A percentile compares a stretch with the other conserved stretches of the same genome.
phyloP scores from a whole-genome alignment of 2,329 filamentous ascomycete species.

The Fonsecaea pedrosoi region DNA sequence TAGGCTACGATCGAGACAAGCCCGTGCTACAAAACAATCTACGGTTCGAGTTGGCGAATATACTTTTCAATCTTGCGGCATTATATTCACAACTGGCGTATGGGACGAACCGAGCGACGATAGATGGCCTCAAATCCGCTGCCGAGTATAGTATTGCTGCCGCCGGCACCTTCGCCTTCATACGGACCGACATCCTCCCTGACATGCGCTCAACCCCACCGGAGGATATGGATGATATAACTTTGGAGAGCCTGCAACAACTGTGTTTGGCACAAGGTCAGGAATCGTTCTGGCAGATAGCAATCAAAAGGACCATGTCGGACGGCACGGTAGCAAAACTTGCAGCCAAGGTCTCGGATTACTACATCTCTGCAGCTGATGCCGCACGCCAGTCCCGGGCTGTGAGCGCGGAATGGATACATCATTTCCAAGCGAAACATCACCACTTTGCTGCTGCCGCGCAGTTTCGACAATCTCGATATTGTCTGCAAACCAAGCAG shows the following conservation, averaged over 20 bases:
- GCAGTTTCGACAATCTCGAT: constrained; percentile 87
- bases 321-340: constrained; percentile 91
- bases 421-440: constrained; percentile 96
- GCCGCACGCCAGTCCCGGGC: constrained; percentile 86
- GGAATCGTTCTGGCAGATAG: constrained; percentile 98
- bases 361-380: constrained; percentile 84
- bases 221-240: constrained; percentile 93
- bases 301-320: constrained; percentile 90
- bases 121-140: constrained; percentile 84
- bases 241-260: constrained; percentile 80
- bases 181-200: constrained; percentile 77
- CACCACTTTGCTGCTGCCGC: constrained; percentile 96
- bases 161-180: constrained; percentile 80
- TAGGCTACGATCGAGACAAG: constrained; percentile 78
- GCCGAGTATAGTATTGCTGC: constrained; percentile 89
- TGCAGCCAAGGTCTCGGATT: constrained; percentile 86
- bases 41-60: constrained; percentile 84
- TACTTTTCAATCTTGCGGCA: constrained; percentile 90
- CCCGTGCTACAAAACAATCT: constrained; percentile 69
- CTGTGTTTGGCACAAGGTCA: constrained; percentile 91
- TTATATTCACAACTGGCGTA: constrained; percentile 92
- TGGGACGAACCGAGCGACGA: constrained; percentile 75
- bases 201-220: constrained; percentile 84
- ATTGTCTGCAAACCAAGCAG: constrained; percentile 89
- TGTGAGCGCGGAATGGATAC: constrained; percentile 94